These are phyloP conservation scores for Postia placenta DNA, from an alignment of 768 basidiomycete genomes.

Conservation along the genomic window DNA sequence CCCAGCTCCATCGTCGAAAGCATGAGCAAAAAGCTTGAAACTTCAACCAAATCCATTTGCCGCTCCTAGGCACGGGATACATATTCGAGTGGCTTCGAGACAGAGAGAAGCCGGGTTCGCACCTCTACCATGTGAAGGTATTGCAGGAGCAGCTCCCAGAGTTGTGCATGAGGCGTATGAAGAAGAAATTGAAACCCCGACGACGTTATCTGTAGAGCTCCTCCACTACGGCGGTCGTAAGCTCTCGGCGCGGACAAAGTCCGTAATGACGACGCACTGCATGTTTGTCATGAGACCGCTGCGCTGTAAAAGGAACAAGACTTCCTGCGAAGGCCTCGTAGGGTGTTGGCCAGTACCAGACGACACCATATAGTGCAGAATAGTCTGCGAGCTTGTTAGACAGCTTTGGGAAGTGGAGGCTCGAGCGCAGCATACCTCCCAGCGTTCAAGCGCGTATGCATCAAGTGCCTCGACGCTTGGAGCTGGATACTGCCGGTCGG, in stretches of 20 bases:
- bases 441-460: constrained; percentile 76
- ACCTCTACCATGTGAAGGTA: constrained; percentile 88
- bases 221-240: constrained; percentile 35
- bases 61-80: constrained; percentile 47
- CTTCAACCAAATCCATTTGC: constrained; percentile 89
- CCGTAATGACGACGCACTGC: constrained; percentile 39
- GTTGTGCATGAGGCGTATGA: constrained; percentile 87
- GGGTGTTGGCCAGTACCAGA: constrained; percentile 76
- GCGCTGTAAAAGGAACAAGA: constrained; percentile 74
- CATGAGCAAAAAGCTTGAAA: constrained; percentile 94
- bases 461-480: constrained; percentile 61
- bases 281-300: constrained; percentile 81
- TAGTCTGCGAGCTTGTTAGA: constrained; percentile 51
- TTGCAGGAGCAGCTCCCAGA: constrained; percentile 91
- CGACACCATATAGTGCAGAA: constrained; percentile 97
- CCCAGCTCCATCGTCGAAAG: constrained; percentile 95
- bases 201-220: constrained; percentile 78
- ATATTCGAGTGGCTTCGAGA: background rate
- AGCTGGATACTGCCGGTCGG: constrained; percentile 53
- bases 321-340: constrained; percentile 73
- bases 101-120: constrained; percentile 12
- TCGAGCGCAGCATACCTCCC: constrained; percentile 60
- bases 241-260: constrained; percentile 1
- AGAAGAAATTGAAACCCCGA: constrained; percentile 95
- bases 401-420: background rate